phyloP scores from a whole-genome alignment of 495 filamentous ascomycete genomes.

The Podospora anserina region DNA sequence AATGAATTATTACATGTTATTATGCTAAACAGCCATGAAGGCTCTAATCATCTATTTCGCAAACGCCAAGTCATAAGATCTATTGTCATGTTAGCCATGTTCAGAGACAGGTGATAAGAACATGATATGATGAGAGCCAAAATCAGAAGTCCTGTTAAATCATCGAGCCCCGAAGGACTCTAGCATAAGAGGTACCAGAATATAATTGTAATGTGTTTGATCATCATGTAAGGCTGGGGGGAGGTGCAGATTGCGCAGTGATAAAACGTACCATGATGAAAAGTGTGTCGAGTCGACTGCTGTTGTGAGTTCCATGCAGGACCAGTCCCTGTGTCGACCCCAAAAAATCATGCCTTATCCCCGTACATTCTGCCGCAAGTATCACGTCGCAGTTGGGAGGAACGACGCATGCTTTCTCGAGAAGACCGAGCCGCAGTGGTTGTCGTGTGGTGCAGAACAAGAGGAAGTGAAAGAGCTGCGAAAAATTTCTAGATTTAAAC shows the following conservation, averaged over 20 bases:
- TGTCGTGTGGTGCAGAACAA: not conserved
- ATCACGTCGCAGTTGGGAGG: not conserved
- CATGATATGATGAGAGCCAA: conserved; percentile 17
- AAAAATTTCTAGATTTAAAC: conserved; percentile 20
- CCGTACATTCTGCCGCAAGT: not conserved
- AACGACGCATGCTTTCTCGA: not conserved
- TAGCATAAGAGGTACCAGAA: conserved; percentile 70
- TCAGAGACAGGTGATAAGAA: not conserved
- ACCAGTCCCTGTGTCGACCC: not conserved
- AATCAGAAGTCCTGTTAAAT: conserved; percentile 61
- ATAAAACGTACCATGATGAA: conserved; percentile 17
- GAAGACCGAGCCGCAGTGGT: not conserved
- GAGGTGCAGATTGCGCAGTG: not conserved
- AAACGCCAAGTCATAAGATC: not conserved
- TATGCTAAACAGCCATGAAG: not conserved
- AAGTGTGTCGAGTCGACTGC: not conserved
- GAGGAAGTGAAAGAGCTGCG: not conserved
- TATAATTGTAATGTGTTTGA: conserved; percentile 37
- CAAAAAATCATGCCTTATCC: not conserved
- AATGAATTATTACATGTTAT: too few relatives aligned
- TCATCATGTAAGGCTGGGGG: conserved; percentile 46
- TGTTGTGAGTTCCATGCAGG: not conserved
- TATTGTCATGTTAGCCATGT: conserved; percentile 22
- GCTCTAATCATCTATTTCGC: not conserved
- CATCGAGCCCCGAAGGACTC: conserved; percentile 49